Conservation (phyloP, 2,329 filamentous ascomycete species). For the Trichoderma sp. region DNA sequence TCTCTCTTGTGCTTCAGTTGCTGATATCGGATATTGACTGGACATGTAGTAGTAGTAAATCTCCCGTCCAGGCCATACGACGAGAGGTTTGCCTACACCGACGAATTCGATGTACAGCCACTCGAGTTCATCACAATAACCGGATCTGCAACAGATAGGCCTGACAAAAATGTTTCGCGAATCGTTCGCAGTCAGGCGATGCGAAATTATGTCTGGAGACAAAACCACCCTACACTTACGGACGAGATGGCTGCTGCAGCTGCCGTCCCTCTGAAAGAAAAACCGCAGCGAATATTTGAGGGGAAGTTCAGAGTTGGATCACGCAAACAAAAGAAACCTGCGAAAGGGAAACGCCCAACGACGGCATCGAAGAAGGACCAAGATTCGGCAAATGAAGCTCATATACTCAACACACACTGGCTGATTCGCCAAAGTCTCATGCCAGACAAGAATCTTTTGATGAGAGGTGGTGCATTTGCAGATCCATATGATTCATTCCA, state of each 20-base stretch:
- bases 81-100: neutral
- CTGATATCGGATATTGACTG: neutral
- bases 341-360: neutral
- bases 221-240: neutral
- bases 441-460: neutral
- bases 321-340: neutral
- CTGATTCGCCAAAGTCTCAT: neutral
- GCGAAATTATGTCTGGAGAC: constrained; percentile 9
- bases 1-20: neutral
- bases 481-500: constrained; percentile 3
- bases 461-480: neutral
- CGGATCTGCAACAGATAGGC: neutral
- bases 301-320: neutral
- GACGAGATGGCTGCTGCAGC: neutral
- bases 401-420: neutral
- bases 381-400: neutral
- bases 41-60: neutral
- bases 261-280: neutral
- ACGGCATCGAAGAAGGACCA: neutral
- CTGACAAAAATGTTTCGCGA: neutral
- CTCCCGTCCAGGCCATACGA: neutral
- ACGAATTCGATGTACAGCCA: constrained; percentile 10
- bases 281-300: neutral
- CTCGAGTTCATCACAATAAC: constrained; percentile 6
- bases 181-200: constrained; percentile 3